phyloP scores from a whole-genome alignment of 257 asterid species.

The Ballota nigra region DNA sequence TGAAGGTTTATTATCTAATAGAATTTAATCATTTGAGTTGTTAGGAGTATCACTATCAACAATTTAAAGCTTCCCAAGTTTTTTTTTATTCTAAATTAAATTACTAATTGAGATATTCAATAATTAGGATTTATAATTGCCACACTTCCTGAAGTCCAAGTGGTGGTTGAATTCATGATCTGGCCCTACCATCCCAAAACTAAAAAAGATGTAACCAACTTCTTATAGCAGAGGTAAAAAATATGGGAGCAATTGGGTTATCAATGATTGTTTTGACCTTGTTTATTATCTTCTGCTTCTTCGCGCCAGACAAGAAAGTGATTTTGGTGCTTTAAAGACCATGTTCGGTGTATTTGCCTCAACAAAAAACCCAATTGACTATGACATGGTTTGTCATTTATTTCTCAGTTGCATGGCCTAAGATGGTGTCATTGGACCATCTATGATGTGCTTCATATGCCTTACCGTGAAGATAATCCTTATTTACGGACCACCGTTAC shows the following conservation, averaged over 20 bases:
- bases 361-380: conserved; percentile 93
- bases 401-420: conserved; percentile 83
- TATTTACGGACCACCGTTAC: conserved; percentile 64
- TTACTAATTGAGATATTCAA: no score
- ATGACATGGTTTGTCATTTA: conserved; percentile 93
- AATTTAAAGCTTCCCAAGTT: no score
- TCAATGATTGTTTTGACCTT: conserved; percentile 67
- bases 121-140: no score
- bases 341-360: conserved; percentile 95
- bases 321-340: conserved; percentile 69
- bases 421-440: conserved; percentile 98
- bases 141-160: no score
- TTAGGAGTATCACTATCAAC: no score
- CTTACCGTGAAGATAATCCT: conserved; percentile 87
- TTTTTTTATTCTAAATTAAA: no score
- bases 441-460: conserved; percentile 91
- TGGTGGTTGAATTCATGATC: no score
- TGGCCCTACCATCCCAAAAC: no score
- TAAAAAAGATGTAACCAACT: no score
- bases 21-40: no score
- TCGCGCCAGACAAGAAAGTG: conserved; percentile 75
- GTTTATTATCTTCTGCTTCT: conserved; percentile 94
- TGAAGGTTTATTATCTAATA: no score
- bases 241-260: conserved; percentile 43
- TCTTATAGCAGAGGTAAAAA: no score